These are phyloP conservation scores for Candida chilensis DNA, from an alignment of 805 yeast genomes.

Conservation along the genomic window DNA sequence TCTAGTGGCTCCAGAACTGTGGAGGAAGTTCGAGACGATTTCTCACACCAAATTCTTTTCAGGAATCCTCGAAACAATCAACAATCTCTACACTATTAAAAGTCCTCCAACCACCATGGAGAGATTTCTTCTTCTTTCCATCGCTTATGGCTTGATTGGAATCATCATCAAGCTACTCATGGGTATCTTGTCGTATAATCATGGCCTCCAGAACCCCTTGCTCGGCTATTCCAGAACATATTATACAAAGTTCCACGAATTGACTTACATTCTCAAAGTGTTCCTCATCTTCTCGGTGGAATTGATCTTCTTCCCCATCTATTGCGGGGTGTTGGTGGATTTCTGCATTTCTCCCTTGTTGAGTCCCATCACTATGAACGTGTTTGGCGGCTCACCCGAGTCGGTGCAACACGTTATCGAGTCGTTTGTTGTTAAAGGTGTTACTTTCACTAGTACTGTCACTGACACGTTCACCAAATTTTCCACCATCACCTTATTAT, in stretches of 20 bases:
- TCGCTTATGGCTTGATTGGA: conserved; percentile 22
- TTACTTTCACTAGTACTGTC: too few relatives aligned
- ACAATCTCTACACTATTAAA: too few relatives aligned
- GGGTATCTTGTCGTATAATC: conserved; percentile 11
- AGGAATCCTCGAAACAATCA: too few relatives aligned
- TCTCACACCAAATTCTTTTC: too few relatives aligned
- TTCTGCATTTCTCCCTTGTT: conserved; percentile 57
- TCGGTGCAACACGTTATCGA: too few relatives aligned
- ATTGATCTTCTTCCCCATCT: conserved; percentile 74
- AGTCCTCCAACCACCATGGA: conserved; percentile 24
- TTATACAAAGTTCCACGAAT: conserved; percentile 44
- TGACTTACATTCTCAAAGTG: conserved; percentile 63
- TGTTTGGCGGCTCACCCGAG: too few relatives aligned
- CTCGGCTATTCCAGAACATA: conserved; percentile 39
- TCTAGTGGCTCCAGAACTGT: too few relatives aligned
- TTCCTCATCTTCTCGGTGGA: conserved; percentile 70
- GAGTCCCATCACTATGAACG: too few relatives aligned
- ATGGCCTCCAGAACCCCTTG: conserved; percentile 31
- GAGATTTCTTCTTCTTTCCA: conserved; percentile 21
- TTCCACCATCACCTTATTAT: too few relatives aligned
- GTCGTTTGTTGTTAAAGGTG: too few relatives aligned
- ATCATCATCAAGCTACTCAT: conserved; percentile 15
- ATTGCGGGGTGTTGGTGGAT: conserved; percentile 75
- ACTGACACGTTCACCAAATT: too few relatives aligned
- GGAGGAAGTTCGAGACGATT: too few relatives aligned